These are phyloP conservation scores for Podospora conica DNA, from an alignment of 495 filamentous ascomycete species.

Conservation along the genomic window DNA sequence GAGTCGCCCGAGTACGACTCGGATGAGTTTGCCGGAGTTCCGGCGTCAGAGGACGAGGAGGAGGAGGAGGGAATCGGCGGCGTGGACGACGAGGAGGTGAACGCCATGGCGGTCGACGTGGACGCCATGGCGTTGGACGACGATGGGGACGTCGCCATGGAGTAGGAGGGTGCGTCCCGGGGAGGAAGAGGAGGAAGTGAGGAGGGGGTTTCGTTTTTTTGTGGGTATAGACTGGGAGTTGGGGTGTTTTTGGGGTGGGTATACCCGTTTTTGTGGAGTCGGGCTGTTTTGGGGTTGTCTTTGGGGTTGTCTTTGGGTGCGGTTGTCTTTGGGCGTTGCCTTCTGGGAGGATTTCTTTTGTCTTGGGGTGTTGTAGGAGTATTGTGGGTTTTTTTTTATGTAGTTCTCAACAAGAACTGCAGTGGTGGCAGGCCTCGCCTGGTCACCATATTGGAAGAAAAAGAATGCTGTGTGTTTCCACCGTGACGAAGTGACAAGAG, in stretches of 20 bases:
- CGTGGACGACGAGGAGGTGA: too few species aligned
- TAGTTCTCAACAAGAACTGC: too few species aligned
- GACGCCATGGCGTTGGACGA: not conserved
- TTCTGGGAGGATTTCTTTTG: not conserved
- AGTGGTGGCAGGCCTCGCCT: too few species aligned
- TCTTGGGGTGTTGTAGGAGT: not conserved
- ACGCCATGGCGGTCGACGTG: not conserved
- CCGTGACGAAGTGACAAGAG: too few species aligned
- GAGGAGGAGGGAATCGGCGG: too few species aligned
- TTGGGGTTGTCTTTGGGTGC: not conserved
- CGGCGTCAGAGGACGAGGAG: not conserved
- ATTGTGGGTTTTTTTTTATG: too few species aligned
- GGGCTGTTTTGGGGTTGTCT: not conserved
- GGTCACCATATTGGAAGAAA: too few species aligned
- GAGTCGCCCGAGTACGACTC: not conserved
- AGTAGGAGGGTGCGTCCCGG: not conserved
- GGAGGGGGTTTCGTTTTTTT: not conserved
- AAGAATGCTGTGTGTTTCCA: too few species aligned
- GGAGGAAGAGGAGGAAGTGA: not conserved
- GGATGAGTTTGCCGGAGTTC: not conserved
- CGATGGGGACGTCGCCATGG: not conserved
- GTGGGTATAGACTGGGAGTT: not conserved
- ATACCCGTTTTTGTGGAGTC: not conserved
- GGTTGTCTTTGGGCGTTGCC: not conserved
- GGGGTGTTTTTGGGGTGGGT: not conserved